phyloP scores from a whole-genome alignment of 108 stramenopile genomes.

The Parietichytrium sp. region DNA sequence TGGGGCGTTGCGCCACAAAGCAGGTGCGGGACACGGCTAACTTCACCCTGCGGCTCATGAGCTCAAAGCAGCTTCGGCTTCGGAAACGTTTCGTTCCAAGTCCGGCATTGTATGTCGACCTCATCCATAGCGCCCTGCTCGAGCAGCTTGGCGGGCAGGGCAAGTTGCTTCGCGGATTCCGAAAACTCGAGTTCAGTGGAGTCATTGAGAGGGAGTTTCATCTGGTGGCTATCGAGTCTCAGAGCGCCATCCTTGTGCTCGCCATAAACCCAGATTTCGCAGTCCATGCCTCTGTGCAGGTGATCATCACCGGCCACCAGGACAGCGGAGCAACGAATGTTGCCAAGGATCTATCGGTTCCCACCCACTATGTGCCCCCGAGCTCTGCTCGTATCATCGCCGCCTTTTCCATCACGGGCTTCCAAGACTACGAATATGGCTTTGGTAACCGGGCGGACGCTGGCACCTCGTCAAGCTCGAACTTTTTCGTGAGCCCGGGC shows the following conservation, averaged over 20 bases:
- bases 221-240: neutral
- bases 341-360: neutral
- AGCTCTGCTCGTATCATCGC: conserved; percentile 22
- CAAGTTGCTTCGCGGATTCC: neutral
- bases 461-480: too few species aligned
- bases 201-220: neutral
- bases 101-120: neutral
- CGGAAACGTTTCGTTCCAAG: neutral
- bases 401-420: neutral
- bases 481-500: too few species aligned
- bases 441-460: neutral
- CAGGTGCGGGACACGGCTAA: neutral
- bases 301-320: neutral
- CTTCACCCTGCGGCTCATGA: neutral
- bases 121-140: neutral
- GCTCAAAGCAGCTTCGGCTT: neutral
- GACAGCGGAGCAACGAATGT: neutral
- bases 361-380: neutral
- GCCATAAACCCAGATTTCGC: neutral
- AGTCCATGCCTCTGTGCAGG: neutral
- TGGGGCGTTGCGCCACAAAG: neutral
- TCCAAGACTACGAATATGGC: conserved; percentile 20
- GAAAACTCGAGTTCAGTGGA: neutral
- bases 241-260: neutral
- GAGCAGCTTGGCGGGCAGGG: neutral